Percentiles rank a stretch among this genome's conserved stretches.
Evolutionary conservation across 768 basidiomycete genomes (phyloP).

Genomic region (Tylopilus cervinicoccineus): DNA sequence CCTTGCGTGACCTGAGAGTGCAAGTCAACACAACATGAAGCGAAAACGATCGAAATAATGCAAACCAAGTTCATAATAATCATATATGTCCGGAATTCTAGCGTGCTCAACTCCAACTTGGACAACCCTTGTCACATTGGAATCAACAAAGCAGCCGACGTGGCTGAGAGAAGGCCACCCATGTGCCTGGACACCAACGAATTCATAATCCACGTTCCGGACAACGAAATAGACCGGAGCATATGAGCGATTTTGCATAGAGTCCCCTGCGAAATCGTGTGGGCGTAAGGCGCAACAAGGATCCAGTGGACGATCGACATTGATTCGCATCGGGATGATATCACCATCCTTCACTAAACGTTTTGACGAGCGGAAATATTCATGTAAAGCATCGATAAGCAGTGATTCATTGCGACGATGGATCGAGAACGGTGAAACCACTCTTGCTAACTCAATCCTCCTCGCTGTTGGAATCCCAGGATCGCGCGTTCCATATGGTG

Average conservation of each 20-base stretch:
- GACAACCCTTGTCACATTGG: conserved; percentile 64
- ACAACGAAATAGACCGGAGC: conserved; percentile 73
- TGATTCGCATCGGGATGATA: conserved; percentile 60
- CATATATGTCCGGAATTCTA: conserved; percentile 49
- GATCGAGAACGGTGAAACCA: conserved; percentile 70
- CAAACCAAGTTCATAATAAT: conserved; percentile 51
- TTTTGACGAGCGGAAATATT: conserved; percentile 52
- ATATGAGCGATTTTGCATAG: conserved; percentile 22
- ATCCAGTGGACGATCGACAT: conserved; percentile 42
- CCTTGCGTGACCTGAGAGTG: conserved; percentile 19
- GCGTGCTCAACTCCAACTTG: conserved; percentile 76
- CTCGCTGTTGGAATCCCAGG: conserved; percentile 67
- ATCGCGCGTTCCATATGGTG: conserved; percentile 56
- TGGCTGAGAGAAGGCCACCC: conserved; percentile 55
- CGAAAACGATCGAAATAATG: conserved; percentile 1
- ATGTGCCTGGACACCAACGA: conserved; percentile 35
- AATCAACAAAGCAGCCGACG: conserved; percentile 84
- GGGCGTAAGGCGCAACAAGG: conserved; percentile 7
- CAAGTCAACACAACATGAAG: conserved; percentile 3
- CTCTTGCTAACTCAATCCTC: conserved; percentile 70
- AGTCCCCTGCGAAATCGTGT: conserved; percentile 1
- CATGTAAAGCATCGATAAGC: conserved; percentile 58
- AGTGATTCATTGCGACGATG: conserved; percentile 59
- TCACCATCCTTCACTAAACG: conserved; percentile 72
- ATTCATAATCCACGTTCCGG: conserved; percentile 68